Base-by-base conservation (phyloP, 768 basidiomycete species). In the Tricholoma hemisulphureum region DNA sequence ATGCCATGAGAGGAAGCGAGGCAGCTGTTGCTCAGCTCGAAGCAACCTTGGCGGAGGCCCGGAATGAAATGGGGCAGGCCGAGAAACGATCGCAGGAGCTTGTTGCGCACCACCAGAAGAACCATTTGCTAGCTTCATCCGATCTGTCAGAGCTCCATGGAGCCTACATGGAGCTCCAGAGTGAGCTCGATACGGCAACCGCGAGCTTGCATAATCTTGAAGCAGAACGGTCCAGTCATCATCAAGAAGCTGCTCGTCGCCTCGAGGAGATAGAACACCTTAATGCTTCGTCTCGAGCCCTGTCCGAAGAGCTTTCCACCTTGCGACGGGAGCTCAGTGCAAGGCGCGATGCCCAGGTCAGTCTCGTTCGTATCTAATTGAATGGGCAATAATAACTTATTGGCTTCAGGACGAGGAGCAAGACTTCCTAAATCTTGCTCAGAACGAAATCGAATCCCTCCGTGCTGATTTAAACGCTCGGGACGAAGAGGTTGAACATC, bases 391-490 rank as follows among this genome's bases (percentile, higher is more conserved):
- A 53, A 57, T 58, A 32, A 13, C 16, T 32, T 29, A 32, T 56
- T 28, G 59, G 43, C 50, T 53, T 21, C 71, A 85, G 72, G 80
- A 83, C 3, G 89, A 93, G 69, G 83, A 85, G 51, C 77, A 79
- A 32, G 83, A 81, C 34, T 81, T 89, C 70, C 75, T 92, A 57
- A 75, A 80, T 55, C 80, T 81, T 56, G 84, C 86, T 5, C 83
- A 85, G 59, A 80, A 81, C 55, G 92, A 93, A 65, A 79, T 89
- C 57, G 91, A 93, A 72, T 58, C 72, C n/a, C 79, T 91, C 31
- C 84, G 84, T 18, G 71, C 76, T 52, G 88, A 92, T 60, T 69
- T 91, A 28, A 69, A 68, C 41, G 73, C 76, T 53, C 86, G 84
- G 63, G 87, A 89, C 49, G 81, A 87, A 54, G 89, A 93, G 67